Conservation (phyloP, 202 grass and related monocot genomes). For the Bolboschoenoplectus hybrid region DNA sequence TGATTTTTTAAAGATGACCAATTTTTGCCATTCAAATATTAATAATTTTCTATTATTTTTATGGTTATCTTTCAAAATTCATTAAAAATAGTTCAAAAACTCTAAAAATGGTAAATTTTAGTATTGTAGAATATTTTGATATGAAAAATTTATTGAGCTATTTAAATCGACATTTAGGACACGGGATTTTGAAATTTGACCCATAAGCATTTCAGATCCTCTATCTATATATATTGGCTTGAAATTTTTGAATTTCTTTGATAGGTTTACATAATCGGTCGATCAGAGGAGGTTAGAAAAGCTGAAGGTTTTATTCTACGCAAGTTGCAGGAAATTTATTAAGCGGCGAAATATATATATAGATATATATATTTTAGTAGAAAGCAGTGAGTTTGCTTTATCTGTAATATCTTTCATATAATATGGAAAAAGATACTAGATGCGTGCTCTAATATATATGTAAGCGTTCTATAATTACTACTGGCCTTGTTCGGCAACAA, state of each 20-base stretch:
- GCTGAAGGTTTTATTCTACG: not conserved
- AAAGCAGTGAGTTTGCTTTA: not conserved
- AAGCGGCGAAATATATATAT: not conserved
- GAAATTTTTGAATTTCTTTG: not conserved
- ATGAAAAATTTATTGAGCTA: too few species aligned
- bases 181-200: too few species aligned
- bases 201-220: too few species aligned
- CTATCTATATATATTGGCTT: not conserved
- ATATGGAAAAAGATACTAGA: not conserved
- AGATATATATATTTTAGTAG: not conserved
- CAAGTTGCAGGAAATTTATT: not conserved
- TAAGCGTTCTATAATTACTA: not conserved
- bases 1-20: too few species aligned
- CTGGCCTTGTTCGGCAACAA: not conserved
- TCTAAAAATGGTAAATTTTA: too few species aligned
- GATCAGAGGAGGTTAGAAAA: conserved; percentile 5
- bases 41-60: too few species aligned
- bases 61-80: too few species aligned
- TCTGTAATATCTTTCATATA: not conserved
- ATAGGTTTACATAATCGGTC: conserved; percentile 23
- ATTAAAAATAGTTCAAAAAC: too few species aligned
- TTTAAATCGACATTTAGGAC: too few species aligned
- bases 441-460: not conserved
- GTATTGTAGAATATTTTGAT: too few species aligned
- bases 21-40: too few species aligned